Base-by-base conservation (phyloP, 805 yeast species). In the Schwanniomyces pseudopolymorphus region DNA sequence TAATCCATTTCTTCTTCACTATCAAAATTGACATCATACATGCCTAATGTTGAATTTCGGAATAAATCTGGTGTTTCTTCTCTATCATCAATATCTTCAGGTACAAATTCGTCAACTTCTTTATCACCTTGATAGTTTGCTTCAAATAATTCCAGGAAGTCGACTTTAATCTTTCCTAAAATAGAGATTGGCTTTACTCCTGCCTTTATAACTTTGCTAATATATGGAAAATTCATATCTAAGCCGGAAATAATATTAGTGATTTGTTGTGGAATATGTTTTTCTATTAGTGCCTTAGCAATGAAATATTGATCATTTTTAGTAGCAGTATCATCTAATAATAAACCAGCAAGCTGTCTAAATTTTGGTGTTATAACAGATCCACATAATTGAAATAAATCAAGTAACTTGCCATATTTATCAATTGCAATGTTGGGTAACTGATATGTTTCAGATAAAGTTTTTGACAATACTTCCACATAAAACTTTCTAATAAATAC, bases 11-110 rank as follows among this genome's bases (percentile, higher is more conserved):
- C 82, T n/a, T 72, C 80, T 7, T 78, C 84, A 38, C 80, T 79
- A 51, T 81, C 85, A 28, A 79, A 77, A 43, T 85, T 94, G 33
- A 87, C 84, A 56, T 92, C 97, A 61, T 86, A 92, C 95, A 92
- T 91, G 1, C 97, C 97, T 35, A 92, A 72, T 0, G 97, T 88
- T 0, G 97, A 91, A 60, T 94, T 91, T 33, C 85, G 74, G 64
- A 92, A 83, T 58, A 91, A 71, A 61, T 91, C 91, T 0, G 96
- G 90, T 0, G 90, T 80, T 44, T 89, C 92, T 44, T 86, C 95
- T 25, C 76, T 60, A 24, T 73, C 69, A 31, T 84, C 89, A 22
- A 78, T 81, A n/a, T 81, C 87, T 28, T 53, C 60, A 7, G 63
- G 63, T 6, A 60, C 59, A 5, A 63, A 57, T 11, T 61, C 69